Conservation (phyloP, 352 stramenopile genomes). For the Thraustochytrium striatum region DNA sequence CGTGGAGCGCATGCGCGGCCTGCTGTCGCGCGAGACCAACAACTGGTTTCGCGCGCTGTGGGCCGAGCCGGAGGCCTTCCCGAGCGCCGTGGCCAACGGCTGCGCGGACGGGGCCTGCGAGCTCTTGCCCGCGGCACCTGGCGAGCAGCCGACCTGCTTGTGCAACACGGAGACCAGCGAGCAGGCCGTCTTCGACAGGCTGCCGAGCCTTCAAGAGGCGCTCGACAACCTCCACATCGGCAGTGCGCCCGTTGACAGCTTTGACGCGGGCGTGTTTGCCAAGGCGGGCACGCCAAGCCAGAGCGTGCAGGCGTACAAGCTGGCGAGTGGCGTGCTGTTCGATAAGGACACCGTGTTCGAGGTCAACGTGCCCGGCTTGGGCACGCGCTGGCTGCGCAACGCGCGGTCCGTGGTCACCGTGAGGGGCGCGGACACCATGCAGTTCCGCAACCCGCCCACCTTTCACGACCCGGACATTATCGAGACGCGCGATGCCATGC, state of each 20-base stretch:
- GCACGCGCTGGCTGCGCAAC: constrained; percentile 52
- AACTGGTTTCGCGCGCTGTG: background rate
- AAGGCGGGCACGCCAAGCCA: background rate
- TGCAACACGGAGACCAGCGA: background rate
- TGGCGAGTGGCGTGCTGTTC: background rate
- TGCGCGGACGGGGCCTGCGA: no score
- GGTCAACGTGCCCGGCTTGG: background rate
- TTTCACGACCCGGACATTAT: constrained; percentile 56
- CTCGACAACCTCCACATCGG: background rate
- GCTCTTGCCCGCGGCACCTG: background rate
- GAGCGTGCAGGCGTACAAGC: background rate
- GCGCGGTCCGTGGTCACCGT: constrained; percentile 55
- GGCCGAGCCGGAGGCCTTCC: background rate
- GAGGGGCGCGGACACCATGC: constrained; percentile 30
- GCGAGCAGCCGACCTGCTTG: no score
- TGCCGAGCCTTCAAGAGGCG: background rate
- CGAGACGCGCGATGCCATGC: constrained; percentile 53
- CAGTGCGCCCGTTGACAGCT: background rate
- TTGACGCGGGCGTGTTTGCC: background rate
- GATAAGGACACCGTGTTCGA: constrained; percentile 21
- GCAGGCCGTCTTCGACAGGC: background rate
- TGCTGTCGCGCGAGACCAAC: background rate
- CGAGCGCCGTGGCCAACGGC: no score
- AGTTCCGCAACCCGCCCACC: constrained; percentile 60
- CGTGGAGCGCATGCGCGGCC: background rate